A percentile compares a stretch with the other conserved stretches of the same genome.
phyloP scores from a whole-genome alignment of 1,284 basidiomycete genomes.

The Rhodotorula sp. region DNA sequence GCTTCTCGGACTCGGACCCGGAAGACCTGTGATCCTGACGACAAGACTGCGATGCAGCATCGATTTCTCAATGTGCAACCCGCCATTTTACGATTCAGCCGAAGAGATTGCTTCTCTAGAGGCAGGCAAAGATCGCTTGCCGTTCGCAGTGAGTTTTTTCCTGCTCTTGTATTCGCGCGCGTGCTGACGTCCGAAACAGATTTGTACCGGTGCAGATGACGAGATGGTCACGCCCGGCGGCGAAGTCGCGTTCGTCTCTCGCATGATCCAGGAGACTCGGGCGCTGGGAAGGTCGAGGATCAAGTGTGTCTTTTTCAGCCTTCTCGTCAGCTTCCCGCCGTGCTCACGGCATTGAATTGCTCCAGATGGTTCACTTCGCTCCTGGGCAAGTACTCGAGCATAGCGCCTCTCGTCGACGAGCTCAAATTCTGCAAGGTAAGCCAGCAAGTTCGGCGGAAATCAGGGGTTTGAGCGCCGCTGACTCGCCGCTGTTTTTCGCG shows the following conservation, averaged over 20 bases:
- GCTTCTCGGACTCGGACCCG: background rate
- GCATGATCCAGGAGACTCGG: conserved; percentile 75
- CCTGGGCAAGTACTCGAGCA: conserved; percentile 78
- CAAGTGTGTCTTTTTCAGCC: conserved; percentile 51
- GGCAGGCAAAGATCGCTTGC: conserved; percentile 61
- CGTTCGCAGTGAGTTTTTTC: conserved; percentile 62
- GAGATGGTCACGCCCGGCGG: conserved; percentile 88
- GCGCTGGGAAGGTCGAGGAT: conserved; percentile 54
- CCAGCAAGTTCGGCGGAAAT: background rate
- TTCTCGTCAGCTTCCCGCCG: background rate
- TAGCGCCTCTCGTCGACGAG: conserved; percentile 61
- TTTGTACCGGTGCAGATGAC: conserved; percentile 74
- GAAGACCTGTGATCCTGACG: background rate
- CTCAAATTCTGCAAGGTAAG: conserved; percentile 52
- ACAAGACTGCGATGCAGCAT: conserved; percentile 47
- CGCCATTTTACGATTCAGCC: conserved; percentile 78
- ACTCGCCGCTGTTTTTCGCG: background rate
- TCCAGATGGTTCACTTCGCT: conserved; percentile 87
- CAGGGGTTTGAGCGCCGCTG: background rate
- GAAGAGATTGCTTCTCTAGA: conserved; percentile 67
- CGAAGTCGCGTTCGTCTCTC: conserved; percentile 71
- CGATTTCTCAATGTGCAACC: conserved; percentile 89
- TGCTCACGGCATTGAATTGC: background rate
- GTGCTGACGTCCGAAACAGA: conserved; percentile 51
- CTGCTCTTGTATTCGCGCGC: conserved; percentile 2